Percentiles rank a stretch among this genome's conserved stretches.
Conservation (phyloP, 305 asterid genomes). For the Petunia hybrid region DNA sequence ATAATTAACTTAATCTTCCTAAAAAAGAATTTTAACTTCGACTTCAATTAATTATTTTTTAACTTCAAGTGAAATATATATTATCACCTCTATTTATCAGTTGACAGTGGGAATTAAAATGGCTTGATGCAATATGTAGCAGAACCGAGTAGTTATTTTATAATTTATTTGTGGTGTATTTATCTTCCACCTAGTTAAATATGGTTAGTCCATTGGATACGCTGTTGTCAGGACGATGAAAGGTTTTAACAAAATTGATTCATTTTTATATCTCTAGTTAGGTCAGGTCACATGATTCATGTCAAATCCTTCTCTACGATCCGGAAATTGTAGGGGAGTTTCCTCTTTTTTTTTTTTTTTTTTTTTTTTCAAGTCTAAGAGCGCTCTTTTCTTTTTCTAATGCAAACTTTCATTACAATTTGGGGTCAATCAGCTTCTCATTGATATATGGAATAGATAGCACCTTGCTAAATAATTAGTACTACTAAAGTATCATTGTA, state of each 20-base stretch:
- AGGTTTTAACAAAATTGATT: background rate
- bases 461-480: background rate
- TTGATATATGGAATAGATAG: slow-evolving; percentile 7
- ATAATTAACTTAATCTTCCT: too few relatives aligned
- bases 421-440: background rate
- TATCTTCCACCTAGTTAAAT: background rate
- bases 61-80: too few relatives aligned
- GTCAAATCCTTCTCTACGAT: background rate
- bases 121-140: background rate
- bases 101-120: background rate
- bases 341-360: too few relatives aligned
- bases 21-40: too few relatives aligned
- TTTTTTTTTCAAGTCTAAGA: background rate
- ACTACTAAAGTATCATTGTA: background rate
- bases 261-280: background rate
- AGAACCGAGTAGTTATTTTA: background rate
- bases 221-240: background rate
- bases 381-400: background rate
- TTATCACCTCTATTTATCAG: background rate
- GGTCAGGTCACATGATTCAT: slow-evolving; percentile 28
- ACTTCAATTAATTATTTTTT: too few relatives aligned
- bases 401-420: background rate
- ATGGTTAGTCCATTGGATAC: slow-evolving; percentile 9
- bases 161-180: background rate
- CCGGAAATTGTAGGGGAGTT: background rate